Percentiles rank a stretch among this genome's conserved stretches.
These are phyloP conservation scores for Choanephora cucurbitarum DNA, from an alignment of 371 early-diverging fungal species.

Conservation along the genomic window DNA sequence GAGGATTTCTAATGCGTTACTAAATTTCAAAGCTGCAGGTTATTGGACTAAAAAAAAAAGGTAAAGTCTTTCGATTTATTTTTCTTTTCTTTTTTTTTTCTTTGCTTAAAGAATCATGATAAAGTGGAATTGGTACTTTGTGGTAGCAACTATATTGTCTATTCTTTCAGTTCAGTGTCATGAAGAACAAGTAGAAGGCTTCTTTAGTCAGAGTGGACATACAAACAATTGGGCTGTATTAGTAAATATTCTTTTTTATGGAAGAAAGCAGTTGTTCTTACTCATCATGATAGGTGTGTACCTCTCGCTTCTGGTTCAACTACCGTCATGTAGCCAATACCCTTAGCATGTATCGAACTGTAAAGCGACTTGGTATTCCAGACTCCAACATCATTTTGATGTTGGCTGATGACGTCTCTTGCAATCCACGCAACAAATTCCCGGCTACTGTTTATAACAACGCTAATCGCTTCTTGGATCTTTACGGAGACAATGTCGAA, in stretches of 20 bases:
- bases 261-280: too few species aligned
- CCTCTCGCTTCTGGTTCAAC: slow-evolving; percentile 98
- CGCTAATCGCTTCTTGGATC: slow-evolving; percentile 75
- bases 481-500: slow-evolving; percentile 94
- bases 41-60: too few species aligned
- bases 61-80: too few species aligned
- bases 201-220: slow-evolving; percentile 68
- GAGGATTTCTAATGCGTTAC: too few species aligned
- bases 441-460: slow-evolving; percentile 95
- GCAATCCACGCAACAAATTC: slow-evolving; percentile 91
- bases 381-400: slow-evolving; percentile 97
- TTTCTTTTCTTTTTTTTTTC: too few species aligned
- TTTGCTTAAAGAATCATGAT: too few species aligned
- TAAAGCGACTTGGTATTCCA: slow-evolving; percentile 97
- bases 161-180: not conserved
- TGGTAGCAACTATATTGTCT: not conserved
- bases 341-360: slow-evolving; percentile 93
- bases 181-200: slow-evolving; percentile 40
- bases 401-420: slow-evolving; percentile 97
- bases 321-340: slow-evolving; percentile 96
- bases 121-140: not conserved
- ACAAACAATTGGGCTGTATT: slow-evolving; percentile 98
- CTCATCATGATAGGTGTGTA: too few species aligned
- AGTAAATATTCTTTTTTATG: too few species aligned
- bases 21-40: too few species aligned